Percentiles rank a stretch among this genome's conserved stretches.
phyloP scores from a whole-genome alignment of 2,329 filamentous ascomycete genomes.

The Beauveria sp. region DNA sequence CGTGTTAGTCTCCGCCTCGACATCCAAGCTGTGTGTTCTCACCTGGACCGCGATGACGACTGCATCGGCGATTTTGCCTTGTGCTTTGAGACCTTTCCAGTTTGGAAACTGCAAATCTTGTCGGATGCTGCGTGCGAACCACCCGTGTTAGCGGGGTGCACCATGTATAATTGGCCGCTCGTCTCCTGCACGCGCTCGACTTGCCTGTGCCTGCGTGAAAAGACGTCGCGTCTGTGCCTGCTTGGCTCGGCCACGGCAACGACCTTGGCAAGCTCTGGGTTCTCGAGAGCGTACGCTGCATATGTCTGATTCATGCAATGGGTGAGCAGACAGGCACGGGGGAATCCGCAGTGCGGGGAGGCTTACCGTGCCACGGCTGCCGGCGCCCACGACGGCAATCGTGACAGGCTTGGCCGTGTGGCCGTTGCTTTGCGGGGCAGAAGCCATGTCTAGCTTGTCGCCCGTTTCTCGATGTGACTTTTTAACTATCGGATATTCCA shows the following conservation, averaged over 20 bases:
- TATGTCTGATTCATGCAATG: slow-evolving; percentile 8
- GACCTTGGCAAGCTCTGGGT: slow-evolving; percentile 13
- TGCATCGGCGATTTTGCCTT: slow-evolving; percentile 13
- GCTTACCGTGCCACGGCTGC: slow-evolving; percentile 12
- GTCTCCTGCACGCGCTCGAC: not conserved
- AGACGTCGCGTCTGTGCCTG: slow-evolving; percentile 8
- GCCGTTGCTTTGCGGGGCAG: not conserved
- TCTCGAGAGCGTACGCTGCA: slow-evolving; percentile 12
- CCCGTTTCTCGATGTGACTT: too few relatives aligned
- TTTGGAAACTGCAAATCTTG: slow-evolving; percentile 9
- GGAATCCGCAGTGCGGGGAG: not conserved
- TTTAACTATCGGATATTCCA: not conserved
- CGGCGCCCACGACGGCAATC: slow-evolving; percentile 13
- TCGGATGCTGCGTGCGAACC: not conserved
- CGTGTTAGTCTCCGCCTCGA: not conserved
- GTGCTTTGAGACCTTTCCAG: slow-evolving; percentile 12
- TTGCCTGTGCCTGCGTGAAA: slow-evolving; percentile 12
- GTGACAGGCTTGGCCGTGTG: slow-evolving; percentile 6
- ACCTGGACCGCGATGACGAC: slow-evolving; percentile 13
- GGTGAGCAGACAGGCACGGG: not conserved
- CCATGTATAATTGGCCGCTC: too few relatives aligned
- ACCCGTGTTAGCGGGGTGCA: not conserved
- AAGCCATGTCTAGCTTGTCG: not conserved
- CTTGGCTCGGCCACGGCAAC: slow-evolving; percentile 13
- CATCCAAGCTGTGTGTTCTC: too few relatives aligned